Percentiles rank a stretch among this genome's conserved stretches.
phyloP scores from a whole-genome alignment of 208 protist species.

The Novymonas esmeraldas region DNA sequence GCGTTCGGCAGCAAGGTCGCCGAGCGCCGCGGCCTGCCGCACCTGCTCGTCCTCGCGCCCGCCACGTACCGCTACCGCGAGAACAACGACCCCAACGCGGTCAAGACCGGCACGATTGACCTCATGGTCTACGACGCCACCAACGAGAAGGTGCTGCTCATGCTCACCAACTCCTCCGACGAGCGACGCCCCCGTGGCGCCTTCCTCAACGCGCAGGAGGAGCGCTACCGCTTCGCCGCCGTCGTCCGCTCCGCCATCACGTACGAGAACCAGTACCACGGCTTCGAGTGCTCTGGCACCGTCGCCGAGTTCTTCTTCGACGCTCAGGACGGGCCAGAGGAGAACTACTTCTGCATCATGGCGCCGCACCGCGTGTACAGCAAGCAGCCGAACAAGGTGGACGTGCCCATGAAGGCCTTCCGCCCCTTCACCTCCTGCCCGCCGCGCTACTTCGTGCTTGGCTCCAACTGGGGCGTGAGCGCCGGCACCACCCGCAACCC shows the following conservation, averaged over 20 bases:
- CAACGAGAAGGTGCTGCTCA: conserved; percentile 87
- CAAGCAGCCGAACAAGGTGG: conserved; percentile 52
- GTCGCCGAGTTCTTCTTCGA: conserved; percentile 90
- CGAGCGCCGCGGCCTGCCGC: conserved; percentile 56
- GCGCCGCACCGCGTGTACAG: conserved; percentile 63
- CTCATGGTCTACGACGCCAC: conserved; percentile 85
- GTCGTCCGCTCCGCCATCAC: conserved; percentile 80
- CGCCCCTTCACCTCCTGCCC: conserved; percentile 80
- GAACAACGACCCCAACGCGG: conserved; percentile 77
- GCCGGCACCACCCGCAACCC: conserved; percentile 57
- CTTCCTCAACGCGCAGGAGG: conserved; percentile 81
- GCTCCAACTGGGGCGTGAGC: conserved; percentile 78
- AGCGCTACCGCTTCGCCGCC: conserved; percentile 81
- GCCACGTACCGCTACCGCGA: conserved; percentile 83
- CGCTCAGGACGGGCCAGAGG: conserved; percentile 63
- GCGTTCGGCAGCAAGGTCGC: conserved; percentile 68
- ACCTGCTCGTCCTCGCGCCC: conserved; percentile 73
- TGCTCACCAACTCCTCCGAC: conserved; percentile 73
- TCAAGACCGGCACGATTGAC: conserved; percentile 71
- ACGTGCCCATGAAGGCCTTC: conserved; percentile 77
- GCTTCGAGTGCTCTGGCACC: conserved; percentile 74
- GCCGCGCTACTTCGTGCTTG: conserved; percentile 78
- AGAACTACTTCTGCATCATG: conserved; percentile 92
- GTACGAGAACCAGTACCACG: conserved; percentile 82
- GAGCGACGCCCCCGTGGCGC: conserved; percentile 67